Evolutionary conservation across 306 rosid genomes (phyloP), one percentile per base, ranked within the genome.

Genomic region (Cercis canadensis): DNA sequence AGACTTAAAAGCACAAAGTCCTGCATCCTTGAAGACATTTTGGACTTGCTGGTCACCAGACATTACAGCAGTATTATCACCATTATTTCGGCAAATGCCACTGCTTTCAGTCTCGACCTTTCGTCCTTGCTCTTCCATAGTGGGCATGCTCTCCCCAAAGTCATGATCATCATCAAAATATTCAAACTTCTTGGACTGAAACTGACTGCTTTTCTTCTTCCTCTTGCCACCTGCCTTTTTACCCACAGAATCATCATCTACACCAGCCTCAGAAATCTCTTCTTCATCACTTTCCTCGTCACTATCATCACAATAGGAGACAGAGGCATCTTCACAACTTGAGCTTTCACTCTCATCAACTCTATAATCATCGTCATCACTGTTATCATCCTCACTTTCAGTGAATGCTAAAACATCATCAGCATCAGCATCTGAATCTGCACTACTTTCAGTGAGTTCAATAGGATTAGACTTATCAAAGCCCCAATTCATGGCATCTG

Each of bases 331-430:
- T 11, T 60, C 75, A 32, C 65, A 31, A 13, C 40, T 51, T 0
- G 18, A 21, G 56, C 5, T 16, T 1, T 52, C 70, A 13, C 0
- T 15, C 39, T 11, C 40, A 32, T 32, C 43, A 5, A 32, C 59
- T 7, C 3, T 2, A 39, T 43, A 77, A 54, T 77, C 81, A 34
- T 77, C 81, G 53, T 77, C 75, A 4, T 54, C 36, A 0, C 47
- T 50, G 9, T 45, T 66, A 2, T 5, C 16, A 21, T 53, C 18
- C 10, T 69, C 72, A 31, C 72, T 65, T 0, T 40, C 66, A 2
- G 65, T 40, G 32, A 51, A 53, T 0, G 6, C 10, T 12, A 12
- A 4, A 31, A 4, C 0, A 51, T 12, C 62, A 60, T 39, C 47
- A 39, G 0, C 37, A 3, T 49, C 75, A 7, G 4, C 29, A 24